Conservation (phyloP, 1,284 basidiomycete species). For the Sparassis latifolia region DNA sequence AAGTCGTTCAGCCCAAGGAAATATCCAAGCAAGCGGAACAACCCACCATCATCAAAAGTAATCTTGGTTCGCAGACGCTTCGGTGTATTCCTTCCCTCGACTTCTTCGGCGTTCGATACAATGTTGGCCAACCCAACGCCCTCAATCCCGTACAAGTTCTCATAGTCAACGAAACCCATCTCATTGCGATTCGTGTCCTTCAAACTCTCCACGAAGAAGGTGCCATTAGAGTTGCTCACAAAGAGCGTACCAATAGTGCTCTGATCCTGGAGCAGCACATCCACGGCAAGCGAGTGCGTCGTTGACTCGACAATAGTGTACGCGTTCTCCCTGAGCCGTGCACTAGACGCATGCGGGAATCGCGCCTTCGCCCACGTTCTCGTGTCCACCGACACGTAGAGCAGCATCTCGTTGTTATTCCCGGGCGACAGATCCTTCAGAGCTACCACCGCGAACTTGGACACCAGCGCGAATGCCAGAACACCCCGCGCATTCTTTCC, state of each 20-base stretch:
- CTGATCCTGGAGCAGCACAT: constrained; percentile 77
- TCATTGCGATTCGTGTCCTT: constrained; percentile 88
- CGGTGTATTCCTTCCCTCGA: constrained; percentile 53
- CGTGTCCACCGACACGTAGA: constrained; percentile 83
- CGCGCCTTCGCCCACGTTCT: constrained; percentile 75
- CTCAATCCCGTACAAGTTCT: constrained; percentile 87
- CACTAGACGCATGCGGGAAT: constrained; percentile 82
- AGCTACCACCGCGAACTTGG: constrained; percentile 87
- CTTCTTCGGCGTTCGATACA: constrained; percentile 77
- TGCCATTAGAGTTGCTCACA: constrained; percentile 91
- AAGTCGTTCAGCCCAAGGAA: too few relatives aligned
- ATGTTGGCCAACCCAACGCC: constrained; percentile 90
- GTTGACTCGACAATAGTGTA: constrained; percentile 96
- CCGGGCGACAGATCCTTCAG: constrained; percentile 55
- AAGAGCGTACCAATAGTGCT: constrained; percentile 85
- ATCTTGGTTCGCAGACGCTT: constrained; percentile 76
- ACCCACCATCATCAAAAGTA: constrained; percentile 86
- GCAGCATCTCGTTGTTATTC: constrained; percentile 63
- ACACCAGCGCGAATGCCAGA: constrained; percentile 84
- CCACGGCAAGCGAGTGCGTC: constrained; percentile 88
- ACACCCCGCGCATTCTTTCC: constrained; percentile 81
- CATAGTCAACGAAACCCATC: constrained; percentile 89
- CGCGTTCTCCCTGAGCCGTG: constrained; percentile 78
- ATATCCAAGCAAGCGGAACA: not conserved
- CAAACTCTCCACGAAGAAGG: constrained; percentile 89